phyloP scores from a whole-genome alignment of 495 filamentous ascomycete species.

The Hypoxylon lienhwacheense region DNA sequence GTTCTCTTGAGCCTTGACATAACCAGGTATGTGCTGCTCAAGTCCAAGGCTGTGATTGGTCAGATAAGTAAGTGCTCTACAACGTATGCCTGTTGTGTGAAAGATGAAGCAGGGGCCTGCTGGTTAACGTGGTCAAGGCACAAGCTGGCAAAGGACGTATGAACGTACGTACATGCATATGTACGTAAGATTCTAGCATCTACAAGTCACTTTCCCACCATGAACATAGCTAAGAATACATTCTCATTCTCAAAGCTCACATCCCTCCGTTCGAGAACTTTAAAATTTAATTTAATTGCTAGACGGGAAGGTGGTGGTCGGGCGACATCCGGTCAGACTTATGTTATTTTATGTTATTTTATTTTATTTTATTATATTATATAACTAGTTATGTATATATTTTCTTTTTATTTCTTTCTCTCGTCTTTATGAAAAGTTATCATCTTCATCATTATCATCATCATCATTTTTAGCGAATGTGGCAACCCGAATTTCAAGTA shows the following conservation, averaged over 20 bases:
- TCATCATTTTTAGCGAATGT: slow-evolving; percentile 21
- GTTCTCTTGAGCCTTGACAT: slow-evolving; percentile 23
- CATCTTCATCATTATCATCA: too few relatives aligned
- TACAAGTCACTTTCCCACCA: slow-evolving; percentile 18
- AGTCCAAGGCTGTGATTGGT: slow-evolving; percentile 16
- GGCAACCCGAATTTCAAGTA: slow-evolving; percentile 28
- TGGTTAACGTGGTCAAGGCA: slow-evolving; percentile 22
- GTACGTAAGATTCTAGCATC: neutral
- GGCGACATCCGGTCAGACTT: slow-evolving; percentile 20
- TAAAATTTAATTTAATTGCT: slow-evolving; percentile 38
- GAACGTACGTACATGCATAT: neutral
- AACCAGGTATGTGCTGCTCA: slow-evolving; percentile 6
- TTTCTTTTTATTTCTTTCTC: too few relatives aligned
- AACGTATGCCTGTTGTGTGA: slow-evolving; percentile 21
- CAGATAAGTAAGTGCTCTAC: neutral
- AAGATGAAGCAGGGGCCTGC: slow-evolving; percentile 24
- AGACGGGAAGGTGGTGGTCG: slow-evolving; percentile 30
- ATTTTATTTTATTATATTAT: too few relatives aligned
- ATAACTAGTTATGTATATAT: too few relatives aligned
- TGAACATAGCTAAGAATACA: slow-evolving; percentile 3
- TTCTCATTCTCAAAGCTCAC: slow-evolving; percentile 1
- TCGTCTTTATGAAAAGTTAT: too few relatives aligned
- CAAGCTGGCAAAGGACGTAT: too few relatives aligned
- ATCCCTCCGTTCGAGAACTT: slow-evolving; percentile 12
- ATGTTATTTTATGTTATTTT: neutral